Evolutionary conservation across 257 asterid genomes (phyloP).

Genomic region (Fraxinus cuspidata): DNA sequence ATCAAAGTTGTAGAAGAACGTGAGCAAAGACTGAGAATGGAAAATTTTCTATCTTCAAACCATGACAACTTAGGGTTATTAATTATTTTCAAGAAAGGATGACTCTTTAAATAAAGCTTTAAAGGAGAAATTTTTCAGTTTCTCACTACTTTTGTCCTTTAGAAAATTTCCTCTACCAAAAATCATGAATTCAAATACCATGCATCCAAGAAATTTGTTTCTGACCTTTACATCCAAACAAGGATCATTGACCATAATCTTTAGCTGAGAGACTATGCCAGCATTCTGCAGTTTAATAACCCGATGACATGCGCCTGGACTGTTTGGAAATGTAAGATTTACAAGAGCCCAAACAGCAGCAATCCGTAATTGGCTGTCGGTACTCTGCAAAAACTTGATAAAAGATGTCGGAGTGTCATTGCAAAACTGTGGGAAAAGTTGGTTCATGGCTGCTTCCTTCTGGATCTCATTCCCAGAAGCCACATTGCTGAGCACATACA

Average conservation of each 20-base stretch:
- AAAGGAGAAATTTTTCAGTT: not conserved
- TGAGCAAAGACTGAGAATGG: not conserved
- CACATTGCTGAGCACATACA: slow-evolving; percentile 72
- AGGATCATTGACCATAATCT: slow-evolving; percentile 72
- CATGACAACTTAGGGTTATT: not conserved
- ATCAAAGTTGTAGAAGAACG: not conserved
- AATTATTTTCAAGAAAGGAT: not conserved
- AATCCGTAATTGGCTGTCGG: slow-evolving; percentile 67
- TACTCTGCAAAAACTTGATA: slow-evolving; percentile 65
- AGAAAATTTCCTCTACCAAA: not conserved
- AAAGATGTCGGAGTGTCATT: slow-evolving; percentile 44
- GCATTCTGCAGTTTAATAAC: slow-evolving; percentile 56
- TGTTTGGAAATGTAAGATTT: slow-evolving; percentile 72
- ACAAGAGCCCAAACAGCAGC: slow-evolving; percentile 79
- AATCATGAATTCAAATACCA: slow-evolving; percentile 14
- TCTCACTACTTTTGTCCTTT: not conserved
- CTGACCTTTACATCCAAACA: slow-evolving; percentile 90
- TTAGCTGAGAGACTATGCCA: slow-evolving; percentile 64
- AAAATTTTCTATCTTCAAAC: not conserved
- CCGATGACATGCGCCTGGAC: slow-evolving; percentile 62
- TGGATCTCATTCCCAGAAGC: slow-evolving; percentile 91
- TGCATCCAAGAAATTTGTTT: slow-evolving; percentile 17
- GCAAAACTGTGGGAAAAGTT: slow-evolving; percentile 50
- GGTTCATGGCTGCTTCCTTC: slow-evolving; percentile 82
- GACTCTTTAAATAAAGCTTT: not conserved